A percentile compares a stretch with the other conserved stretches of the same genome.
Conservation (phyloP, 2,329 filamentous ascomycete genomes). For the Arachnomyces sp. region DNA sequence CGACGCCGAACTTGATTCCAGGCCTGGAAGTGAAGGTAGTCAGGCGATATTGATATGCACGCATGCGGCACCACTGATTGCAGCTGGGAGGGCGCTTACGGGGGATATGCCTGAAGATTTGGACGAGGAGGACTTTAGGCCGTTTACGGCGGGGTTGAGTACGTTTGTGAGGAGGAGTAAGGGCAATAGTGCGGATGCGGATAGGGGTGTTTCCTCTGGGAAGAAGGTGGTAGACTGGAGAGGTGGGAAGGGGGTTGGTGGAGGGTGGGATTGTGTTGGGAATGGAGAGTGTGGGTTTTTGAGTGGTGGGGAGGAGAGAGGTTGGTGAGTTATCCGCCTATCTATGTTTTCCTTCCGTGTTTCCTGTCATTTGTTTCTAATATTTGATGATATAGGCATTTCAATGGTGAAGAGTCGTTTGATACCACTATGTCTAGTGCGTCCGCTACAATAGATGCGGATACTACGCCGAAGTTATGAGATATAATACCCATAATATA, state of each 20-base stretch:
- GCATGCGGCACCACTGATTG: slow-evolving; percentile 85
- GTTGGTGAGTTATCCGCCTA: slow-evolving; percentile 64
- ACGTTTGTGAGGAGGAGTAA: slow-evolving; percentile 51
- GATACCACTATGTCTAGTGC: slow-evolving; percentile 18
- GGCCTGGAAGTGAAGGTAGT: slow-evolving; percentile 37
- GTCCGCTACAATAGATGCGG: too few species aligned
- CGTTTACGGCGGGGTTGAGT: slow-evolving; percentile 75
- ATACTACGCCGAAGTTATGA: too few species aligned
- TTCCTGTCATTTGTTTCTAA: slow-evolving; percentile 8
- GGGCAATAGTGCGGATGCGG: slow-evolving; percentile 8
- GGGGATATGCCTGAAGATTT: slow-evolving; percentile 65
- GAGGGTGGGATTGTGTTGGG: slow-evolving; percentile 70
- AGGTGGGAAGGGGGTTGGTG: slow-evolving; percentile 55
- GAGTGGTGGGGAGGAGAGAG: slow-evolving; percentile 71
- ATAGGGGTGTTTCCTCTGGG: slow-evolving; percentile 22
- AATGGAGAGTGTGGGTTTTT: slow-evolving; percentile 86
- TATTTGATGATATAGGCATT: slow-evolving; percentile 33
- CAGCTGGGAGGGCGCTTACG: slow-evolving; percentile 73
- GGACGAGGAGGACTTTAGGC: slow-evolving; percentile 70
- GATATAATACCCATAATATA: too few species aligned
- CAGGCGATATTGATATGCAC: slow-evolving; percentile 69
- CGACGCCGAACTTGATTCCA: slow-evolving; percentile 47
- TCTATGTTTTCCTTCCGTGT: slow-evolving; percentile 13
- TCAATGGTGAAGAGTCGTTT: slow-evolving; percentile 41
- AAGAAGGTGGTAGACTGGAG: slow-evolving; percentile 44